Evolutionary conservation across 768 basidiomycete genomes (phyloP), one percentile per base, ranked within the genome.

Genomic region (Suillus discolor): DNA sequence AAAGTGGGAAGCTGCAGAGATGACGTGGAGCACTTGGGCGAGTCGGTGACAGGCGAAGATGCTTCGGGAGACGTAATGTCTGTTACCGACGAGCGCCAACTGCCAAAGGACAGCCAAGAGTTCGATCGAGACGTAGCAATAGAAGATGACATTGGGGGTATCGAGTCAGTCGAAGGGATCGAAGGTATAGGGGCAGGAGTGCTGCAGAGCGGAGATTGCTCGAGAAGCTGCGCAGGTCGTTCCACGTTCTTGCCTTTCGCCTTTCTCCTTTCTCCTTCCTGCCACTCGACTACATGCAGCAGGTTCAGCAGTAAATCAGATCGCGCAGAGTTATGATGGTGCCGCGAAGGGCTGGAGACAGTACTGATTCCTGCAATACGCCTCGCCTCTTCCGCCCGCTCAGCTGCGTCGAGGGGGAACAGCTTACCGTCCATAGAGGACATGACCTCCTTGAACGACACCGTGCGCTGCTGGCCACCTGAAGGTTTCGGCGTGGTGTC

Each of bases 401-500:
- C 77, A 61, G 68, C 72, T 42, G 72, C 64, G 38, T 83, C 80
- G 6, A 72, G 66, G 2, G 83, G 85, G 69, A 89, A 89, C 23
- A 89, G 78, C 6, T 81, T 78, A 6, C 88, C 88, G 49, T 84
- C 79, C 85, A 89, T 88, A 71, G 83, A 82, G 54, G 72, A 72
- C 53, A 87, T 74, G 60, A 89, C 87, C 42, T 87, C 85, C 59
- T 80, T 79, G 73, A 89, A 89, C 1, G 84, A 74, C 13, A 89
- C 82, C 8, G 80, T 69, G 25, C 79, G 78, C 25, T 79, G 73
- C 12, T 42, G 67, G 44, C 61, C 67, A 4, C 64, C 68, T 28
- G 74, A 28, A 0, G 73, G 66, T 31, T 54, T 59, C 4, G 53
- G 9, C 25, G 55, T 31, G 20, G 36, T 8, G 53, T 66, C 68